Base-by-base conservation (phyloP, 2,329 filamentous ascomycete species). In the Colletotrichum gloeosporioides region DNA sequence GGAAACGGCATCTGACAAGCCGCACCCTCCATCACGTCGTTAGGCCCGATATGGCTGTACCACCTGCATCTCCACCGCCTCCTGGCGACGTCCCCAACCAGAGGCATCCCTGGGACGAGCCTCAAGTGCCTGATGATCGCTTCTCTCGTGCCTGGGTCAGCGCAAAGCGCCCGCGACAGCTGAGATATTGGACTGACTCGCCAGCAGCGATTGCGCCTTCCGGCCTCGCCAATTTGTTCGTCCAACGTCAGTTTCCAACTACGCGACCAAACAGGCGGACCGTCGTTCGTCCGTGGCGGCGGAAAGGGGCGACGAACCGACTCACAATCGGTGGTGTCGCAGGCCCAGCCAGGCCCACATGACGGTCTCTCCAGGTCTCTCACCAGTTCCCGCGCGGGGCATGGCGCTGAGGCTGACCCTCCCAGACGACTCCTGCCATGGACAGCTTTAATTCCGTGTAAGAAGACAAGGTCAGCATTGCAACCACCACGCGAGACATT, bases 401-500 rank as follows among this genome's bases (percentile, higher is more conserved):
- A 69, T 74, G 74, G 74, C 74, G 55, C 71, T 66, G 66, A 62
- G 66, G 66, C 71, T 75, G 71, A 75, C 75, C 71, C 49, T 34
- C 32, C 64, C 73, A 64, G 29, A 63, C 73, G 31, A 57, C 69
- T 55, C 18, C 70, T 39, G 55, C 12, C 59, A 63, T 34, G 32
- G 29, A 16, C 67, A 59, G 27, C 27, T 73, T 39, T 29, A 18
- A 34, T 53, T 55, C 53, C 44, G 63, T 31, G 32, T 22, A 12
- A 29, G 27, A 29, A 49, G 57, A 39, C 57, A 27, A 72, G 63
- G 61, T 71, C 74, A 75, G 71, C 71, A 64, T 74, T 36, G 71
- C 77, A 78, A 78, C 75, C 77, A 71, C 31, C 68, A 75, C 36
- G 67, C 75, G 64, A 78, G 68, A 78, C 77, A 77, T 57, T 64